A percentile compares a stretch with the other conserved stretches of the same genome.
Evolutionary conservation across 805 yeast genomes (phyloP).

Genomic region (Lachancea sp.): DNA sequence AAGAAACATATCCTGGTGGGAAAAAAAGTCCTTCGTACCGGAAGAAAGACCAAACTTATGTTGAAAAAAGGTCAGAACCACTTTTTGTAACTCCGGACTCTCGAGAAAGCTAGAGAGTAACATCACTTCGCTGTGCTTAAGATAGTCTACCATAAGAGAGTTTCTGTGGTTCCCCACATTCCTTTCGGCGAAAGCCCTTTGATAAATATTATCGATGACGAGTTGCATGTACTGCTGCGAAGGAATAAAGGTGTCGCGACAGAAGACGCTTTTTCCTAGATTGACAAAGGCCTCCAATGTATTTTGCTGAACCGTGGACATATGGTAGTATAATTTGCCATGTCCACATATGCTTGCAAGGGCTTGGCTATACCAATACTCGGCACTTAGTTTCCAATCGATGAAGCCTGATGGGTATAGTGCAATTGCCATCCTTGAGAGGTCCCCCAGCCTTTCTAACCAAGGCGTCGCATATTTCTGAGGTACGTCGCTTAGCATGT

Average conservation of each 20-base stretch:
- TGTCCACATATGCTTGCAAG: constrained; percentile 72
- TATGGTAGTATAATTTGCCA: constrained; percentile 81
- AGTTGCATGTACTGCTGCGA: constrained; percentile 69
- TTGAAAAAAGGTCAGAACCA: constrained; percentile 57
- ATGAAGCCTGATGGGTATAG: constrained; percentile 70
- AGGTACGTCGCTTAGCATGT: constrained; percentile 36
- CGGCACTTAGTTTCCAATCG: constrained; percentile 81
- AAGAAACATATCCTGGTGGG: constrained; percentile 36
- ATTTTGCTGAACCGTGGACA: constrained; percentile 75
- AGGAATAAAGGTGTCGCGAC: constrained; percentile 80
- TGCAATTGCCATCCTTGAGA: constrained; percentile 84
- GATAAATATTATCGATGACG: constrained; percentile 73
- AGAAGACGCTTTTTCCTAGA: constrained; percentile 70
- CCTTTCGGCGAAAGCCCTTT: constrained; percentile 39
- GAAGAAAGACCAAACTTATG: constrained; percentile 60
- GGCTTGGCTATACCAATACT: constrained; percentile 74
- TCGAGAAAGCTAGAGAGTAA: constrained; percentile 51
- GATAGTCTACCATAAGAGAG: constrained; percentile 31
- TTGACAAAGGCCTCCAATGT: constrained; percentile 69
- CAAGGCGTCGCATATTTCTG: constrained; percentile 41
- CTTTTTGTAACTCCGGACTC: constrained; percentile 48
- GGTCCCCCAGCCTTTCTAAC: constrained; percentile 81
- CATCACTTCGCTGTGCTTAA: constrained; percentile 59
- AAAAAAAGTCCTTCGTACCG: constrained; percentile 57
- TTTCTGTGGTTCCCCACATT: constrained; percentile 28